phyloP scores from a whole-genome alignment of 805 yeast genomes.

The Ogataea minuta region DNA sequence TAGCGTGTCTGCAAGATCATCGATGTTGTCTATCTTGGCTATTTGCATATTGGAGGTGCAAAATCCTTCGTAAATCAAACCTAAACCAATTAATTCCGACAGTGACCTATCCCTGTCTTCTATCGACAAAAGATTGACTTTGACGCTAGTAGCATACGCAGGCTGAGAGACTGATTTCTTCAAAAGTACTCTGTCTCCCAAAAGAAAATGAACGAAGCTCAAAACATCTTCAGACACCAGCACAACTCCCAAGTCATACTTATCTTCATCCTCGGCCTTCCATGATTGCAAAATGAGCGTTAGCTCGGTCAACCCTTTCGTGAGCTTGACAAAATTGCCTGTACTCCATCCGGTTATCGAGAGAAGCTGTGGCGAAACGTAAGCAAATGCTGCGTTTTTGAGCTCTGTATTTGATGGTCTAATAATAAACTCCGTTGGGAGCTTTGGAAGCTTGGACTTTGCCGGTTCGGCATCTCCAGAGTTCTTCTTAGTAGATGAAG shows the following conservation, averaged over 20 bases:
- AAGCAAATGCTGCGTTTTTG: slow-evolving; percentile 20
- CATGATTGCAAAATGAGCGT: slow-evolving; percentile 21
- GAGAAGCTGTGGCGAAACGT: slow-evolving; percentile 26
- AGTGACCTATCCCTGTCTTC: slow-evolving; percentile 35
- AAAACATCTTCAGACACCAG: slow-evolving; percentile 24
- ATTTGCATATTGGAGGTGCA: slow-evolving; percentile 16
- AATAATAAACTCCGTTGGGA: slow-evolving; percentile 30
- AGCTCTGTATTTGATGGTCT: slow-evolving; percentile 22
- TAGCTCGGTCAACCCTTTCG: slow-evolving; percentile 25
- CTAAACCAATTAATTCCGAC: slow-evolving; percentile 49
- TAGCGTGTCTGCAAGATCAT: slow-evolving; percentile 1
- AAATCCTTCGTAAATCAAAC: slow-evolving; percentile 58
- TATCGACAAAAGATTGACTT: slow-evolving; percentile 7
- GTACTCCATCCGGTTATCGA: slow-evolving; percentile 22
- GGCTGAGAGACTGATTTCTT: slow-evolving; percentile 50
- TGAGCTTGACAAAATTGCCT: slow-evolving; percentile 29
- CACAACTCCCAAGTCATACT: slow-evolving; percentile 26
- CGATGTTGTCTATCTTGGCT: slow-evolving; percentile 5
- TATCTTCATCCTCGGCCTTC: slow-evolving; percentile 27
- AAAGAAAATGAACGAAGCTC: slow-evolving; percentile 22
- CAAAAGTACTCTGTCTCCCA: slow-evolving; percentile 40
- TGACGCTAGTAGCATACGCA: slow-evolving; percentile 28
- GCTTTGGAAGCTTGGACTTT: slow-evolving; percentile 18
- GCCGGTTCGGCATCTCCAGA: slow-evolving; percentile 10
- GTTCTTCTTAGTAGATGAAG: slow-evolving; percentile 19